Conservation (phyloP, 768 basidiomycete species). For the Lactarius psammicola region DNA sequence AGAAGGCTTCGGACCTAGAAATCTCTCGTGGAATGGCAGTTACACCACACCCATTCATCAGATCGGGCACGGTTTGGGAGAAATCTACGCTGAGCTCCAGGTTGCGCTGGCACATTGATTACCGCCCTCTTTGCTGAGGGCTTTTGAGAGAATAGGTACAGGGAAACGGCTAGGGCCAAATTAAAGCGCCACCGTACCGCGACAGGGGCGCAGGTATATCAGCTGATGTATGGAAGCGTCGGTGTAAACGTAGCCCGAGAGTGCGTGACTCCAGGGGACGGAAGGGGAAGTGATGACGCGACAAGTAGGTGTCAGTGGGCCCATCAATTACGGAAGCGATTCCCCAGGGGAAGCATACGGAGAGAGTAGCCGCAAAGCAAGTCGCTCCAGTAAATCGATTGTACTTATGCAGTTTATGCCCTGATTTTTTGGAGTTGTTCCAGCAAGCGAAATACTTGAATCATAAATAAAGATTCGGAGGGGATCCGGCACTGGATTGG, state of each 20-base stretch:
- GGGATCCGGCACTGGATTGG: slow-evolving; percentile 13
- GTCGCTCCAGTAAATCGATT: neutral
- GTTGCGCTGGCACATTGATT: slow-evolving; percentile 17
- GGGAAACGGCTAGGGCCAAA: neutral
- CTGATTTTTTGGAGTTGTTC: neutral
- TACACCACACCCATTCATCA: slow-evolving; percentile 2
- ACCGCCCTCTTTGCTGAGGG: neutral
- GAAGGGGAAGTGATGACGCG: slow-evolving; percentile 27
- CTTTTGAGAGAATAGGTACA: neutral
- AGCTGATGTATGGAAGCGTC: slow-evolving; percentile 23
- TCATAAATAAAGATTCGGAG: slow-evolving; percentile 7
- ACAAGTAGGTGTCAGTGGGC: slow-evolving; percentile 19
- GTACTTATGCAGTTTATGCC: neutral
- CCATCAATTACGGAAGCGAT: slow-evolving; percentile 15
- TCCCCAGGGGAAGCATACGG: neutral
- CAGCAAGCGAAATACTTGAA: neutral
- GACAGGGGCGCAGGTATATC: slow-evolving; percentile 18
- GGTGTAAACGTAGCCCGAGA: slow-evolving; percentile 10
- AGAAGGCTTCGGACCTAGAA: neutral
- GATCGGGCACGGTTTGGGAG: neutral
- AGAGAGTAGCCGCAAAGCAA: neutral
- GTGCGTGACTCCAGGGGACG: slow-evolving; percentile 9
- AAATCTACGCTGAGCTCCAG: neutral
- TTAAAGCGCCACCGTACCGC: slow-evolving; percentile 1
- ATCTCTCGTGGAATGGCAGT: neutral